phyloP scores from a whole-genome alignment of 2,329 filamentous ascomycete genomes.

The Elsinoe arachidis region DNA sequence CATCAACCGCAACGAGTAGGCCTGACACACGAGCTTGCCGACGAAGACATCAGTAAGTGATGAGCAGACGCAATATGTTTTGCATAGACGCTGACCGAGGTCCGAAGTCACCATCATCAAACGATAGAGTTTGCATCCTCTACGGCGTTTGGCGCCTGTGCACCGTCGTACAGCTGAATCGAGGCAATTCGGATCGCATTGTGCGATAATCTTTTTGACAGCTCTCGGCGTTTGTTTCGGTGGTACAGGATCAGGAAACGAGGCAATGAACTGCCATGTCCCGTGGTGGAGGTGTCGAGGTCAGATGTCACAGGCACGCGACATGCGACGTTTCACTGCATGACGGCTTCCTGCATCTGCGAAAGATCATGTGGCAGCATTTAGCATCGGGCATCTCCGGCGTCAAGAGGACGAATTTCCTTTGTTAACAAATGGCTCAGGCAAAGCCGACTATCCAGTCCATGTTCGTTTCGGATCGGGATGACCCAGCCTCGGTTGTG shows the following conservation, averaged over 20 bases:
- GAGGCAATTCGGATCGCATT: background rate
- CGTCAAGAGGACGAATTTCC: background rate
- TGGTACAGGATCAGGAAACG: background rate
- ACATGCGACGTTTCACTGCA: constrained; percentile 1
- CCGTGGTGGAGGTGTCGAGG: background rate
- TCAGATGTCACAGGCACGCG: constrained; percentile 9
- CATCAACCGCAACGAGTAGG: constrained; percentile 96
- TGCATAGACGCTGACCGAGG: constrained; percentile 8
- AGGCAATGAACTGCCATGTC: background rate
- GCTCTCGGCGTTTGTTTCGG: background rate
- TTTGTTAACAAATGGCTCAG: constrained; percentile 4
- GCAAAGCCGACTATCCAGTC: background rate
- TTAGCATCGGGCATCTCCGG: constrained; percentile 4
- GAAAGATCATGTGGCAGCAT: background rate
- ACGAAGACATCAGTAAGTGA: constrained; percentile 68
- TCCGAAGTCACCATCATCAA: constrained; percentile 15
- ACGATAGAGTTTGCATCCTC: constrained; percentile 10
- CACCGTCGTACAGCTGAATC: background rate
- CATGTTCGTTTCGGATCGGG: background rate
- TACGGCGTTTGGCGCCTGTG: background rate
- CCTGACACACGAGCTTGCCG: constrained; percentile 78
- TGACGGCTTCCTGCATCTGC: constrained; percentile 5
- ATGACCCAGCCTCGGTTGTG: background rate
- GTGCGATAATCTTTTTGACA: background rate
- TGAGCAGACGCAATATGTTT: background rate